Evolutionary conservation across 116 monocot genomes (phyloP), one percentile per base, ranked within the genome.

Genomic region (Zostera marina): DNA sequence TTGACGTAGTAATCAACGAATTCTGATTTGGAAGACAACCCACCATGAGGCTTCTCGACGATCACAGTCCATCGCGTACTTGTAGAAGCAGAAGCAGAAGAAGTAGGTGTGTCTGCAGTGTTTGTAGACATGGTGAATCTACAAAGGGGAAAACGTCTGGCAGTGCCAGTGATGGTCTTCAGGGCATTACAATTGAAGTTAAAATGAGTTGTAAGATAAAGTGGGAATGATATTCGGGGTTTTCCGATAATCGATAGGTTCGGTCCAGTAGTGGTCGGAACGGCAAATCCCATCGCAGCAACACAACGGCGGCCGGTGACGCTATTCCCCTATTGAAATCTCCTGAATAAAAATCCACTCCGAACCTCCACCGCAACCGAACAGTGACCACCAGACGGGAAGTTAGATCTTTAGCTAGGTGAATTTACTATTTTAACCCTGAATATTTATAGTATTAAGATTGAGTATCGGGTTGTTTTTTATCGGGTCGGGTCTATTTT

Each of bases 1-100:
- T 54, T 59, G 32, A 82, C 92, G 24, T 78, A 87, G 69, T 83
- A 81, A 58, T 92, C 81, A 19, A 87, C 46, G 15, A 81, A 53
- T 56, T 87, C 92, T 15, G 71, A 55, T 61, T 72, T 86, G 40
- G 87, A 71, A 16, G 53, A 40, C 0, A 51, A 32, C 7, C 53
- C 69, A 3, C 26, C 54, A 9, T 52, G 63, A 4, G 80, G 87
- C 54, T 22, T 58, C 62, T 92, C 78, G 78, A 74, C 74, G 65
- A 57, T 69, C 42, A 91, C 86, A 49, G 75, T 19, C 90, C 85
- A 91, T 53, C 61, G 54, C 9, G 69, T 54, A 42, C 56, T 49
- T 0, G 63, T 41, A 24, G 69, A 38, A 25, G 54, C 25, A 17
- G 58, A 23, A 7, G 41, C 5, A 11, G 0, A 5, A 3, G 41